Evolutionary conservation across 23 red algal species (phyloP), one percentile per base, ranked within the genome.

Genomic region (Agarophyton chilense): DNA sequence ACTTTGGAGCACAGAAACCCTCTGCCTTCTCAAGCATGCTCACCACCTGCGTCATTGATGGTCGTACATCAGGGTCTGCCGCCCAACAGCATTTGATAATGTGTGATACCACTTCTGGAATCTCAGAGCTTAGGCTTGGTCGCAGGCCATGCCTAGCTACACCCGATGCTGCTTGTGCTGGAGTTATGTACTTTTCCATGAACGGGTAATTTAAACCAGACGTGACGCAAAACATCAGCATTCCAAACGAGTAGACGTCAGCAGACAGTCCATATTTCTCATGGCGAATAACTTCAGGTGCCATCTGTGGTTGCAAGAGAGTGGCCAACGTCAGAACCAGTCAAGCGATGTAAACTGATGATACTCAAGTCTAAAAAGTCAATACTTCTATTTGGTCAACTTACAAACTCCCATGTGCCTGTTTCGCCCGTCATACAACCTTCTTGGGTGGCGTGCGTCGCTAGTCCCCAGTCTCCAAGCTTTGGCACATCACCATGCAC

Each of bases 391-490:
- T 32, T 34, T n/a, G n/a, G n/a, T 36, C 18, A 87, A 87, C 82
- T 68, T 75, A 87, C 82, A 75, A 72, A 87, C 24, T 87, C 82
- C 82, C 82, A 87, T 19, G 92, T 94, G 21, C 92, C 92, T 47
- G 92, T 94, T 67, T 94, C 92, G 14, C 92, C 92, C 0, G 92
- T 89, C 35, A 46, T 45, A 14, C 41, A 73, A 9, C 74, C 64
- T 25, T 68, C 81, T 49, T 53, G 19, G 0, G 61, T 57, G 2
- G 52, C 66, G 46, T 53, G 64, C n/a, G 49, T 82, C 36, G 77
- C 79, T 31, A 94, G 68, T 2, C 92, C 92, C 92, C 92, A 94
- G 70, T 94, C 92, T 45, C 82, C 83, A 31, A 94, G 72, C 55
- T 94, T 94, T 52, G 72, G 31, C 50, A 51, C 83, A 12, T 87